A percentile compares a stretch with the other conserved stretches of the same genome.
These are phyloP conservation scores for Aphanomyces astaci DNA, from an alignment of 352 stramenopile genomes.

Conservation along the genomic window DNA sequence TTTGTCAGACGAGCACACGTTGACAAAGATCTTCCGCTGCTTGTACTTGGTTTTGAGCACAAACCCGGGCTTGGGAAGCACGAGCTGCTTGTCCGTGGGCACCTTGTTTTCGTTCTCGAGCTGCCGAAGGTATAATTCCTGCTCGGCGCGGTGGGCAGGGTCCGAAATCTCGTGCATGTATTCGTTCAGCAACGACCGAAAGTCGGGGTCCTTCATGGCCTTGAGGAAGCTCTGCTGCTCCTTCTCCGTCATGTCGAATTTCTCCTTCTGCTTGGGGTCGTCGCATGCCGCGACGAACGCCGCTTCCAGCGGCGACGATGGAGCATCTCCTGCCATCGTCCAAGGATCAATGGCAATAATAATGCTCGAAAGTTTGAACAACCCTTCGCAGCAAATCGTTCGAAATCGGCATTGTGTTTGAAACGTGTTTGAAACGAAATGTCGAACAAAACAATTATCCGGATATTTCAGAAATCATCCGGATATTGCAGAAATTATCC, in stretches of 20 bases:
- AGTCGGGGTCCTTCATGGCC: conserved; percentile 87
- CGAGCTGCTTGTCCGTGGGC: conserved; percentile 74
- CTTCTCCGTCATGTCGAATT: conserved; percentile 35
- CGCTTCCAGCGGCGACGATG: conserved; percentile 6
- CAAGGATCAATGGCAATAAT: neutral
- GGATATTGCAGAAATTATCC: neutral
- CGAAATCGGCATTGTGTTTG: neutral
- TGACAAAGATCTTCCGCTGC: conserved; percentile 87
- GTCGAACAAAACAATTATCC: neutral
- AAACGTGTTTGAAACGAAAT: neutral
- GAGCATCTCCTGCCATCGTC: neutral
- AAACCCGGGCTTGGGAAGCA: conserved; percentile 80
- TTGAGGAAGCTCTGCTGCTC: conserved; percentile 83
- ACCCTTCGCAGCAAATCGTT: neutral
- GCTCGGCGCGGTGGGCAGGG: conserved; percentile 80
- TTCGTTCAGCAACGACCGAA: conserved; percentile 87
- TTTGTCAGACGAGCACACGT: conserved; percentile 85
- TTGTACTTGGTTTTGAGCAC: conserved; percentile 82
- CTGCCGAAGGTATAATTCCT: conserved; percentile 84
- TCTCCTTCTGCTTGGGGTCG: neutral
- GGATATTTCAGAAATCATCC: neutral
- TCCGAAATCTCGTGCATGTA: conserved; percentile 94
- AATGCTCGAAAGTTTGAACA: neutral
- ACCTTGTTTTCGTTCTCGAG: conserved; percentile 86
- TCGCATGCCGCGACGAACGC: conserved; percentile 5